phyloP scores from a whole-genome alignment of 345 rosid species.

The Camelina sativa region DNA sequence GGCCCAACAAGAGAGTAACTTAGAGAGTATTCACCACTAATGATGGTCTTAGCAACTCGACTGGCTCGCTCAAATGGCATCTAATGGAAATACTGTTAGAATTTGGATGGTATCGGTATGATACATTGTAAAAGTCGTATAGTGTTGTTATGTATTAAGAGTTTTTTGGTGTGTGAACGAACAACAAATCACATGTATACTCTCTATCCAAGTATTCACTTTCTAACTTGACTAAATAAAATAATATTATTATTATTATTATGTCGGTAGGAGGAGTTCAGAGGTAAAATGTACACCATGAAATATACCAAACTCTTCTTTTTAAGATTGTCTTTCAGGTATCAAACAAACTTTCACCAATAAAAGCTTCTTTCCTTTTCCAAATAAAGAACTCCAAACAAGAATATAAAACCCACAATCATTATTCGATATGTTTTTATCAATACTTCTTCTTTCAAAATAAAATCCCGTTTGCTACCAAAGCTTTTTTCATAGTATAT shows the following conservation, averaged over 20 bases:
- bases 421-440: conserved; percentile 2
- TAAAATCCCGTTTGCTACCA: neutral
- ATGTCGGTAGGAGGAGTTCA: conserved; percentile 39
- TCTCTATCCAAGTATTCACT: no score
- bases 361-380: conserved; percentile 33
- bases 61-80: conserved; percentile 24
- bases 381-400: conserved; percentile 17
- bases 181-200: conserved; percentile 28
- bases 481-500: neutral
- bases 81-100: conserved; percentile 15
- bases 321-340: conserved; percentile 43
- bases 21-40: no score
- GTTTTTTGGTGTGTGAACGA: conserved; percentile 32
- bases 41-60: conserved; percentile 25
- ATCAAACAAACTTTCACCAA: conserved; percentile 40
- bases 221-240: no score
- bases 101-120: neutral
- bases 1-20: no score
- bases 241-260: conserved; percentile 2
- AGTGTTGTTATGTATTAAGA: neutral
- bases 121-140: conserved; percentile 1
- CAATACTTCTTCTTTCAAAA: conserved; percentile 3
- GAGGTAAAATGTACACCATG: conserved; percentile 30
- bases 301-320: conserved; percentile 38
- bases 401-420: neutral